A percentile compares a stretch with the other conserved stretches of the same genome.
Conservation (phyloP, 164 flowering plant genomes). For the Pachysandra terminalis region DNA sequence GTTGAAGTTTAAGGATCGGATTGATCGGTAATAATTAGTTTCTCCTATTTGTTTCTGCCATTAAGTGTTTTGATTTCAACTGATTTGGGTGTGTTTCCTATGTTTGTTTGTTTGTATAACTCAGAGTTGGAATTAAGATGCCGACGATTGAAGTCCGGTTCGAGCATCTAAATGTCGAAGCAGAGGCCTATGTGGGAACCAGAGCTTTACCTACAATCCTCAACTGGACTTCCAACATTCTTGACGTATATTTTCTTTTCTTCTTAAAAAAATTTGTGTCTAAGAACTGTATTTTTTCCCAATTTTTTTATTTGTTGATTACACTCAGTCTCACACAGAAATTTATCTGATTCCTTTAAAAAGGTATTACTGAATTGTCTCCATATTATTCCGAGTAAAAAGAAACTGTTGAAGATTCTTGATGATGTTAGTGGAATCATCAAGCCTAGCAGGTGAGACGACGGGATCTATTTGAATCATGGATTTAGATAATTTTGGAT, state of each 20-base stretch:
- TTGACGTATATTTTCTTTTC: slow-evolving; percentile 34
- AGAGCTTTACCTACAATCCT: slow-evolving; percentile 54
- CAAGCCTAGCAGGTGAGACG: slow-evolving; percentile 57
- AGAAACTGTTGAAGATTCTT: slow-evolving; percentile 49
- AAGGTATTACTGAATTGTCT: slow-evolving; percentile 41
- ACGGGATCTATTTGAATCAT: not conserved
- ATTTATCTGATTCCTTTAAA: not conserved
- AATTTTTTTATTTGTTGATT: not conserved
- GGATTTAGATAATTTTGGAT: not conserved
- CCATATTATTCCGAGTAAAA: slow-evolving; percentile 41
- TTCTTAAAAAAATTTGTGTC: not conserved
- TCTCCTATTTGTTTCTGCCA: too few species aligned
- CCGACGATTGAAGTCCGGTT: slow-evolving; percentile 71
- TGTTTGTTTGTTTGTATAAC: not conserved
- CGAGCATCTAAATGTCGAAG: slow-evolving; percentile 48
- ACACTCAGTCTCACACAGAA: not conserved
- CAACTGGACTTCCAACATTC: slow-evolving; percentile 32
- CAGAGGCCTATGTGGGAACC: slow-evolving; percentile 47
- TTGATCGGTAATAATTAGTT: slow-evolving; percentile 47
- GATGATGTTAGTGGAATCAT: slow-evolving; percentile 64
- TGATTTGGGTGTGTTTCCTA: not conserved
- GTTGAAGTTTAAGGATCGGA: slow-evolving; percentile 54
- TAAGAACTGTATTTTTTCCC: too few species aligned
- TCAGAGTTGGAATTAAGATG: slow-evolving; percentile 61
- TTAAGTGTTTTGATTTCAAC: too few species aligned